Percentiles rank a stretch among this genome's conserved stretches.
These are phyloP conservation scores for Micromonas pusilla DNA, from an alignment of 139 green algal genomes.

Conservation along the genomic window DNA sequence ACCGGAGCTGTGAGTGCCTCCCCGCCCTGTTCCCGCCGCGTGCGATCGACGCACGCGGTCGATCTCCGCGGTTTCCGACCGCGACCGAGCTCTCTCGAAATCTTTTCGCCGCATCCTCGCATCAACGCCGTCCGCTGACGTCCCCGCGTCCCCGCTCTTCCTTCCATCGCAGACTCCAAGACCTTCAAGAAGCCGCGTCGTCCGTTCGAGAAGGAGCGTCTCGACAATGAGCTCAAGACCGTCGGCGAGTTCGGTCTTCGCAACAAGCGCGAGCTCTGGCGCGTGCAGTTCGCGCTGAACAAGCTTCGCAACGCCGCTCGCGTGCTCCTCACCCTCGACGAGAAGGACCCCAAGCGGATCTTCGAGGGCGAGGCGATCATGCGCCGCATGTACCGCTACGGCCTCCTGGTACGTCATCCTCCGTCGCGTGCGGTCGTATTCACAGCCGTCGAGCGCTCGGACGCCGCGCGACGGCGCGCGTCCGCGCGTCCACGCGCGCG, in stretches of 20 bases:
- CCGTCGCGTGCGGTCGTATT: neutral
- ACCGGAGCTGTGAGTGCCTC: conserved; percentile 25
- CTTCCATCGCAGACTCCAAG: conserved; percentile 78
- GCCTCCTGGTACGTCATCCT: conserved; percentile 66
- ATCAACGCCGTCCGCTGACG: neutral
- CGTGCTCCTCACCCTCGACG: conserved; percentile 90
- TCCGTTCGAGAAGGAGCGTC: conserved; percentile 99
- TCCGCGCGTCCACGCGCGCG: no score
- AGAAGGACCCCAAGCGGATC: conserved; percentile 90
- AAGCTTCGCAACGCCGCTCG: conserved; percentile 88
- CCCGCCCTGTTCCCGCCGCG: neutral
- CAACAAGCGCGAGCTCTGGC: conserved; percentile 99
- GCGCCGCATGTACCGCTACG: conserved; percentile 92
- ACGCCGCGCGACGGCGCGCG: no score
- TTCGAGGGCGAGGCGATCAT: conserved; percentile 87
- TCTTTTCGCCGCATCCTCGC: neutral
- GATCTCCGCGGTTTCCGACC: neutral
- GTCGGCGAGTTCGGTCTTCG: conserved; percentile 97
- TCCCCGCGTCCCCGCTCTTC: neutral
- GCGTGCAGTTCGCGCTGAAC: conserved; percentile 82
- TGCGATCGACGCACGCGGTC: neutral
- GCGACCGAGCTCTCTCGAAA: neutral
- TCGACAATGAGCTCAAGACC: conserved; percentile 98
- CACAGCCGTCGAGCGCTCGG: neutral
- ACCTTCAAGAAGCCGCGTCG: conserved; percentile 98